Percentiles rank a stretch among this genome's conserved stretches.
phyloP scores from a whole-genome alignment of 164 flowering plant species.

The Umbilicus rupestris region DNA sequence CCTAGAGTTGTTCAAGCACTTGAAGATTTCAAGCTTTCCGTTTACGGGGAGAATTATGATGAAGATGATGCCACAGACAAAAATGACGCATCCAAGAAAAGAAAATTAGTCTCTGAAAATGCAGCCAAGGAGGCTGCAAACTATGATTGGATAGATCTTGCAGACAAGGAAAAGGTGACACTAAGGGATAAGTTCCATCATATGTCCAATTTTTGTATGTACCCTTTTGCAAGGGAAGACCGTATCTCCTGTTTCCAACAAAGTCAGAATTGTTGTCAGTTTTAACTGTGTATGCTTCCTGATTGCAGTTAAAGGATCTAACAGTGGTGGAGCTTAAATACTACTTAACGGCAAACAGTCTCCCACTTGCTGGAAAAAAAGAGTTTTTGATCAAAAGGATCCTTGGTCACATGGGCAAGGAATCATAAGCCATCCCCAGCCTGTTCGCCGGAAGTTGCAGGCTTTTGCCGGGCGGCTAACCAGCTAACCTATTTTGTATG shows the following conservation, averaged over 20 bases:
- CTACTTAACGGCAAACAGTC: constrained; percentile 60
- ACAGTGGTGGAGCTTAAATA: constrained; percentile 62
- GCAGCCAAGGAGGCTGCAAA: constrained; percentile 43
- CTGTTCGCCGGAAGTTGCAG: not conserved
- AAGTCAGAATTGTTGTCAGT: no score
- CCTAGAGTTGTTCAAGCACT: constrained; percentile 64
- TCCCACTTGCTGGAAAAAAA: constrained; percentile 73
- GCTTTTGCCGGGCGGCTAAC: not conserved
- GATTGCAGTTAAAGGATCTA: constrained; percentile 71
- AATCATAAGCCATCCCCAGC: not conserved
- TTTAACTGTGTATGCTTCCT: constrained; percentile 1
- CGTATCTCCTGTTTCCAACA: not conserved
- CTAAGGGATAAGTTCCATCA: not conserved
- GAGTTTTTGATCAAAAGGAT: constrained; percentile 66
- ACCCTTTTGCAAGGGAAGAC: not conserved
- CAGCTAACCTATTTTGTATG: not conserved
- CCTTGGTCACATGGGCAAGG: constrained; percentile 62
- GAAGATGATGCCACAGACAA: constrained; percentile 31
- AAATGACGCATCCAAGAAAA: constrained; percentile 49
- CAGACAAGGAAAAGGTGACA: constrained; percentile 72
- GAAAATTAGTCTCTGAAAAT: constrained; percentile 56
- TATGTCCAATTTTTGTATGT: not conserved
- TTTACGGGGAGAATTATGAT: constrained; percentile 69
- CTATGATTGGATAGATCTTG: constrained; percentile 79
- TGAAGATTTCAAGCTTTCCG: constrained; percentile 75